A percentile compares a stretch with the other conserved stretches of the same genome.
phyloP scores from a whole-genome alignment of 2,329 filamentous ascomycete genomes.

The Diaporthe ilicicola region DNA sequence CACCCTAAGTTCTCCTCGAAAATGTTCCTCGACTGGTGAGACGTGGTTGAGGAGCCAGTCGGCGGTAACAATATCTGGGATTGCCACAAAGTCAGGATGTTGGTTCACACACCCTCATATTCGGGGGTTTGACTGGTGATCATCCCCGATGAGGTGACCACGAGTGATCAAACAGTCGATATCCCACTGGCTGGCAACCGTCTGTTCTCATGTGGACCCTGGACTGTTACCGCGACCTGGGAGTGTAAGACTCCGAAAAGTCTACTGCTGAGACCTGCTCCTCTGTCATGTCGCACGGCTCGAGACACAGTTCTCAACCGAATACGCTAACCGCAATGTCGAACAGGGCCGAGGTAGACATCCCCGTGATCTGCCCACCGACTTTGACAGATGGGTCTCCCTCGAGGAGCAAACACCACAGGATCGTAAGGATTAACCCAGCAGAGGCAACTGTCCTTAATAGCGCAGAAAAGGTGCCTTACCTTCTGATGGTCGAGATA shows the following conservation, averaged over 20 bases:
- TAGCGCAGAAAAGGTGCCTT: conserved; percentile 87
- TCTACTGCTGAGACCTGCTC: conserved; percentile 1
- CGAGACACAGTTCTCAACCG: neutral
- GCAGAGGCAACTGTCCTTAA: conserved; percentile 86
- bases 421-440: conserved; percentile 84
- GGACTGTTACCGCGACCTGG: neutral
- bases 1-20: neutral
- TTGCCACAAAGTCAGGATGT: neutral
- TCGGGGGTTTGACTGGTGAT: neutral
- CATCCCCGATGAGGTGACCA: neutral
- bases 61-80: neutral
- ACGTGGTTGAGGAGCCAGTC: neutral
- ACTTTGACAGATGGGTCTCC: conserved; percentile 77
- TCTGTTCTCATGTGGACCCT: neutral
- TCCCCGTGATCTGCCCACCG: conserved; percentile 82
- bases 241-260: neutral
- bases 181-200: neutral
- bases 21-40: neutral
- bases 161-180: neutral
- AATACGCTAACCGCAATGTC: neutral
- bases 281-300: neutral
- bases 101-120: neutral
- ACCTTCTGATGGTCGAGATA: conserved; percentile 85
- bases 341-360: conserved; percentile 74
- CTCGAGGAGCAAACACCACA: conserved; percentile 79